These are phyloP conservation scores for Excoecaria agallocha DNA, from an alignment of 345 rosid species.

Conservation along the genomic window DNA sequence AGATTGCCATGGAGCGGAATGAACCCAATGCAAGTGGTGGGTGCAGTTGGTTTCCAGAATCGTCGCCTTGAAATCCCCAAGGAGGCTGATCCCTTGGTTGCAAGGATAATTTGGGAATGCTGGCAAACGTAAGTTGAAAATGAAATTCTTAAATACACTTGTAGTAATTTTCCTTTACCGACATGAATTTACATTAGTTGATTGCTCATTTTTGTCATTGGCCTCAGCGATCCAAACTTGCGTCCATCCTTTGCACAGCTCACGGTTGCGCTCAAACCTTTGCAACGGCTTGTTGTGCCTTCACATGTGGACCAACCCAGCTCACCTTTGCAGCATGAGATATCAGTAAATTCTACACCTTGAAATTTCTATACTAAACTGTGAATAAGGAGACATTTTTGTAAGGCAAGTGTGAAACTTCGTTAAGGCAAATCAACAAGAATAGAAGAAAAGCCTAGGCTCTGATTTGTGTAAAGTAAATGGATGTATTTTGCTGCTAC, in stretches of 20 bases:
- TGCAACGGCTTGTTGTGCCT: conserved; percentile 70
- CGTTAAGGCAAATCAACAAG: neutral
- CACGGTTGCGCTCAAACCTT: conserved; percentile 65
- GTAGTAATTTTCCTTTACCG: neutral
- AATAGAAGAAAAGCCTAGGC: neutral
- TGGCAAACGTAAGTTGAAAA: conserved; percentile 83
- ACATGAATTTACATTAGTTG: conserved; percentile 5
- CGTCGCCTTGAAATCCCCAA: conserved; percentile 93
- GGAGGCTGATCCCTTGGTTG: conserved; percentile 90
- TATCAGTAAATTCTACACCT: conserved; percentile 61
- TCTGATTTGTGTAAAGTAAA: conserved; percentile 12
- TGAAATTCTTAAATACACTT: neutral
- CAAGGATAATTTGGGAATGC: conserved; percentile 78
- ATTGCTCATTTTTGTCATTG: neutral
- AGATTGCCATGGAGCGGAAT: conserved; percentile 95
- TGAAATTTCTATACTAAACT: conserved; percentile 35
- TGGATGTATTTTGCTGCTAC: conserved; percentile 14
- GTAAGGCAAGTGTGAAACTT: conserved; percentile 15
- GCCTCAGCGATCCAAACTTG: conserved; percentile 76
- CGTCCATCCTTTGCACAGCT: conserved; percentile 88
- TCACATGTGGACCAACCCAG: conserved; percentile 49
- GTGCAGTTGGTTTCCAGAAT: conserved; percentile 99
- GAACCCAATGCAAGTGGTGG: conserved; percentile 99
- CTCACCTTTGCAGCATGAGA: conserved; percentile 47
- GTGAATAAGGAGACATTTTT: conserved; percentile 36